Evolutionary conservation across 2,329 filamentous ascomycete species (phyloP), one percentile per base, ranked within the genome.

Genomic region (Colletotrichum salicis): DNA sequence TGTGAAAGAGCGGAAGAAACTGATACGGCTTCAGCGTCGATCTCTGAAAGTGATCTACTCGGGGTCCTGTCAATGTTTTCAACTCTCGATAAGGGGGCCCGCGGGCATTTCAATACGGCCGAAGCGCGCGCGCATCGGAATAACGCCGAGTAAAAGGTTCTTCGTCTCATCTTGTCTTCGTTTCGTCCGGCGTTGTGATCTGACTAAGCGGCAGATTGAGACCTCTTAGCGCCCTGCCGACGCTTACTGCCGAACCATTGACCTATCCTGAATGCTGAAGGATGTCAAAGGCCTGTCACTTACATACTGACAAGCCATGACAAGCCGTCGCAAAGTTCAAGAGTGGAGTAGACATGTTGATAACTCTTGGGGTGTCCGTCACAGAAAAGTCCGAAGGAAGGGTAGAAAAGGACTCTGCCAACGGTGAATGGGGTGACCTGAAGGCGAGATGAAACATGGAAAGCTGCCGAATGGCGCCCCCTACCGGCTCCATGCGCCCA

Each of bases 401-500:
- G 15, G 37, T 41, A 8, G 37, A 41, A 41, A 19, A 64, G 24
- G 19, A 24, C 2, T 41, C n/a, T 31, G 33, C 15, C 61, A 64
- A 63, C 29, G 11, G 27, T 41, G 22, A 68, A 61, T 45, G 41
- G 33, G 55, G 48, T 15, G 27, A 63, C 60, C 59, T 70, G 70
- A 69, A 35, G 65, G 24, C 59, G 55, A 64, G 35, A 56, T 71
- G 70, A 71, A 71, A 71, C 70, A 51, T 60, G 65, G 48, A 66
- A 54, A 71, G 24, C 24, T 60, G 22, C 51, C 58, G n/a, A 63
- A 48, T 27, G 37, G 13, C 31, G 12, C 5, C 64, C 59, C 31
- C 12, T n/a, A 37, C 55, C 41, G 63, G 57, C 52, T 71, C 70
- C 59, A 19, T 71, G 8, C 55, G 59, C 70, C 69, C 65, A 69